Evolutionary conservation across 495 filamentous ascomycete species (phyloP), one percentile per base, ranked within the genome.

Genomic region (Hyaloscypha variabilis): DNA sequence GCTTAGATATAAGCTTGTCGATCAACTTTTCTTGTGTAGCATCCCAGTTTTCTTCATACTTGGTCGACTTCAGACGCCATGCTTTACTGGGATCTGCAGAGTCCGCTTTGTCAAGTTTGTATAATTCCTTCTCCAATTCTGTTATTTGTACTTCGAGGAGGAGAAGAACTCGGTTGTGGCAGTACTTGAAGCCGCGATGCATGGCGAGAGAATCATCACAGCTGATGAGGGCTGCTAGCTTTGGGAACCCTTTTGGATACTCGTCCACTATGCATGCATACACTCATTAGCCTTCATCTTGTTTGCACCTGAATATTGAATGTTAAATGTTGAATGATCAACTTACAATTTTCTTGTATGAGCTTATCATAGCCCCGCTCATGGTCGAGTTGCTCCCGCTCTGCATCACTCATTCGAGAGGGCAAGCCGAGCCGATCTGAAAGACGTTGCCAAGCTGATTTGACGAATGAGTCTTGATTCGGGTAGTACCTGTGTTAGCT

Each of bases 71-170:
- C 3, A 68, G 56, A 17, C 52, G n/a, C 8, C 26, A 26, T 51
- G 23, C 17, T 52, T 21, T 58, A 19, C n/a, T 21, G 6, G 51
- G 51, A 36, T 67, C 19, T 24, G 56, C 42, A 5, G 30, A 13
- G 60, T 72, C 71, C 6, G 71, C 51, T 14, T 30, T 62, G 49
- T 80, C 78, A 17, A 75, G 25, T 11, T 46, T 36, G 5, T 72
- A 50, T 23, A 79, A 72, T 3, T 71, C 54, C 10, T 73, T 64
- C 55, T 77, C 76, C 13, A 76, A 62, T 8, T 62, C 50, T 10
- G 63, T 59, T 2, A 80, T 62, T 57, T 78, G 73, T 53, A 74
- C 71, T 46, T 77, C 72, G 21, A 72, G 69, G 34, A 78, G 65
- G 1, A 80, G 64, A 4, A 79, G 60, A 11, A 77, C 57, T 30